Evolutionary conservation across 768 basidiomycete genomes (phyloP).

Genomic region (Cyclocybe cylindracea): DNA sequence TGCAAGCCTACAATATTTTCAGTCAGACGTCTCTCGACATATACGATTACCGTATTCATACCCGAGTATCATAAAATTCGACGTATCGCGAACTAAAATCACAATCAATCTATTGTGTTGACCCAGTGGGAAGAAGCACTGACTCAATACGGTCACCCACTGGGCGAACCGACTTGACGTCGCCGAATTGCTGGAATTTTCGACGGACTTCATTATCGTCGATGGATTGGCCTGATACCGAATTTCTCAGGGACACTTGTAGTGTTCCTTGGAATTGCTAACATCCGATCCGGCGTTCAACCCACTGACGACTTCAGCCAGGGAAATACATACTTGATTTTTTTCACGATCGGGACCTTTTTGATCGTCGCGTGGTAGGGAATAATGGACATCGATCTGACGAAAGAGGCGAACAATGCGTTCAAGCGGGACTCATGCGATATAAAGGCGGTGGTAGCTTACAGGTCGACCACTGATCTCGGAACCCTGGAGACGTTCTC

Average conservation of each 20-base stretch:
- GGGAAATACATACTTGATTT: conserved; percentile 63
- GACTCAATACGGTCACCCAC: conserved; percentile 66
- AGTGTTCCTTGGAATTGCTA: conserved; percentile 85
- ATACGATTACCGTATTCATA: conserved; percentile 30
- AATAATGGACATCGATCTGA: conserved; percentile 99
- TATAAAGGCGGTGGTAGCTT: conserved; percentile 33
- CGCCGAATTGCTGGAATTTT: conserved; percentile 88
- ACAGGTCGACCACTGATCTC: conserved; percentile 89
- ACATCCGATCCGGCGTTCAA: background rate
- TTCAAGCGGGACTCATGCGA: conserved; percentile 6
- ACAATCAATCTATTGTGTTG: conserved; percentile 2
- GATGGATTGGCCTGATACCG: conserved; percentile 65
- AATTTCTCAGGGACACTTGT: conserved; percentile 74
- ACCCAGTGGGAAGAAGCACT: conserved; percentile 4
- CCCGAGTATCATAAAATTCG: conserved; percentile 92
- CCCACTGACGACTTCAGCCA: background rate
- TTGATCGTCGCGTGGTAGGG: conserved; percentile 87
- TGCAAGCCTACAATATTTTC: conserved; percentile 56
- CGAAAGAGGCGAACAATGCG: conserved; percentile 21
- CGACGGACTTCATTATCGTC: conserved; percentile 85
- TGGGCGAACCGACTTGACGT: conserved; percentile 78
- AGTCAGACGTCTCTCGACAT: background rate
- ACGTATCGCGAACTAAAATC: conserved; percentile 77
- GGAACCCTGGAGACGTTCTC: conserved; percentile 88
- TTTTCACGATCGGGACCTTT: conserved; percentile 72